Percentiles rank a stretch among this genome's conserved stretches.
phyloP scores from a whole-genome alignment of 306 rosid genomes.

The Cicer chorassanicum region DNA sequence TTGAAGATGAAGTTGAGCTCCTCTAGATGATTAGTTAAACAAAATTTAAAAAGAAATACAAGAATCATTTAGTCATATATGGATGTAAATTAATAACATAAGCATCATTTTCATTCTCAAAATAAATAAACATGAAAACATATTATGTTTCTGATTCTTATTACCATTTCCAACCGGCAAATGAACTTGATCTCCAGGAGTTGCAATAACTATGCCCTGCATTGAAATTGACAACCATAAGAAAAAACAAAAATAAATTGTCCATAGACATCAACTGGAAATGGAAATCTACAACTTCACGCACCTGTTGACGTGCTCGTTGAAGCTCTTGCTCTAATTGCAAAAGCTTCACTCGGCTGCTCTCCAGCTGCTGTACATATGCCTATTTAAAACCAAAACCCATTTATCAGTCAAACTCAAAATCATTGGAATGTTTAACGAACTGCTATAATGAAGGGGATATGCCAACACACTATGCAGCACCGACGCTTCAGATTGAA shows the following conservation, averaged over 20 bases:
- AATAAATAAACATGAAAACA: conserved; percentile 15
- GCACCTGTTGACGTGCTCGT: conserved; percentile 80
- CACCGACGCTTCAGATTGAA: too few relatives aligned
- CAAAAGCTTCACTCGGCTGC: conserved; percentile 62
- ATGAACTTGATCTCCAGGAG: conserved; percentile 60
- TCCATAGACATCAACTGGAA: background rate
- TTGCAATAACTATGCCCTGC: conserved; percentile 60
- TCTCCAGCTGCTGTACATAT: conserved; percentile 86
- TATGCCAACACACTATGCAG: too few relatives aligned
- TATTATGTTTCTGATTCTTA: background rate
- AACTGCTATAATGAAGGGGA: too few relatives aligned
- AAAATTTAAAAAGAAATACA: conserved; percentile 27
- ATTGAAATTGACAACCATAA: conserved; percentile 32
- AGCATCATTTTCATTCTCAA: background rate
- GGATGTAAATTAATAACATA: background rate
- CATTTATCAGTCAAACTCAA: conserved; percentile 49
- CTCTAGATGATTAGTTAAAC: background rate
- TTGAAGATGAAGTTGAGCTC: too few relatives aligned
- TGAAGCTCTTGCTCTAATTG: conserved; percentile 88
- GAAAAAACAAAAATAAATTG: background rate
- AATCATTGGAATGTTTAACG: too few relatives aligned
- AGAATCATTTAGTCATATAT: background rate
- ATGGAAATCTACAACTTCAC: conserved; percentile 28
- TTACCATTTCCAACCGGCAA: conserved; percentile 65
- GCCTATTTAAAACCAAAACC: conserved; percentile 80